A percentile compares a stretch with the other conserved stretches of the same genome.
Evolutionary conservation across 2,329 filamentous ascomycete species (phyloP).

Genomic region (Aspergillus sp.): DNA sequence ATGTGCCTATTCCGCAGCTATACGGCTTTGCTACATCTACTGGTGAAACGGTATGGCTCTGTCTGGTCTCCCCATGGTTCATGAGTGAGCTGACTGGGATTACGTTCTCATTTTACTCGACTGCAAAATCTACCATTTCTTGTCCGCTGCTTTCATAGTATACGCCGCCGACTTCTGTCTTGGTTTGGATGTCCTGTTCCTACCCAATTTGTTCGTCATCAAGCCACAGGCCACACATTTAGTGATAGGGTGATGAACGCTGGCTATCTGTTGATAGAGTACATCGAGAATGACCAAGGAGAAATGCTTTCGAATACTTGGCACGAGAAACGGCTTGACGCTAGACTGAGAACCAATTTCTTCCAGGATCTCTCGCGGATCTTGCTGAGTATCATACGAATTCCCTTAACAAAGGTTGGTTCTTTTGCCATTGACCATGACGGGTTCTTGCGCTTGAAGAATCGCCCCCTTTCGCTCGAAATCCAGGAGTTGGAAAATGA

Average conservation of each 20-base stretch:
- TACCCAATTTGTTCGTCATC: background rate
- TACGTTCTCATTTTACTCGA: background rate
- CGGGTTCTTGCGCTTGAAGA: slow-evolving; percentile 18
- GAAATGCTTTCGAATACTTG: slow-evolving; percentile 23
- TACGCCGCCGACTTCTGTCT: background rate
- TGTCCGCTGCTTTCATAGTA: background rate
- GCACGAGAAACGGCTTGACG: slow-evolving; percentile 10
- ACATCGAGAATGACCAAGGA: slow-evolving; percentile 15
- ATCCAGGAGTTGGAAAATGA: slow-evolving; percentile 12
- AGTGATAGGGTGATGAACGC: slow-evolving; percentile 8
- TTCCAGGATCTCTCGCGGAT: slow-evolving; percentile 20
- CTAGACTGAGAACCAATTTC: slow-evolving; percentile 10
- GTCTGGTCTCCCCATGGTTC: background rate
- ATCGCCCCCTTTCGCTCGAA: slow-evolving; percentile 12
- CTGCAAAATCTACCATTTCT: background rate
- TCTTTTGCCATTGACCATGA: slow-evolving; percentile 30
- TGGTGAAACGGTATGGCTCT: background rate
- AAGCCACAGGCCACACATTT: slow-evolving; percentile 4
- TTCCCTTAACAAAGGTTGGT: slow-evolving; percentile 32
- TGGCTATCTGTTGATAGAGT: slow-evolving; percentile 20
- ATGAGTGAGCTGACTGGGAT: background rate
- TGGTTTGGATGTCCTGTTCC: background rate
- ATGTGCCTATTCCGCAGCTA: background rate
- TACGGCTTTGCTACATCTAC: background rate
- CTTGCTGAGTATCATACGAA: slow-evolving; percentile 14